These are phyloP conservation scores for Melastoma malabathricum DNA, from an alignment of 345 rosid species.

Conservation along the genomic window DNA sequence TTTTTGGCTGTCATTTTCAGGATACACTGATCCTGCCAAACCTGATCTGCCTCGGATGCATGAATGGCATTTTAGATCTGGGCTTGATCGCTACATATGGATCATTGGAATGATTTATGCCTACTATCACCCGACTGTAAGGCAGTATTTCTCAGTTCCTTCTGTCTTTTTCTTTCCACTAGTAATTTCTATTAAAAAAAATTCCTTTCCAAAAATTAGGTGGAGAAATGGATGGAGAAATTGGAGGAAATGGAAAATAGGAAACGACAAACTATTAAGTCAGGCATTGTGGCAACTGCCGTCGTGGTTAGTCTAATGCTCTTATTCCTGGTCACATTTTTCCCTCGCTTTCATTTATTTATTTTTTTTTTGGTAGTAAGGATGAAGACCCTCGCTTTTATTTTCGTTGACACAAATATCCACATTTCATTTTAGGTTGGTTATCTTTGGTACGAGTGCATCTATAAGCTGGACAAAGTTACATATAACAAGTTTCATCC, in stretches of 20 bases:
- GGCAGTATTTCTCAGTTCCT: background rate
- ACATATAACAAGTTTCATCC: conserved; percentile 93
- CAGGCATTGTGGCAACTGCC: conserved; percentile 36
- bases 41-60: conserved; percentile 71
- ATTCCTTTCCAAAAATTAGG: conserved; percentile 30
- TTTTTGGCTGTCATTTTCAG: conserved; percentile 19
- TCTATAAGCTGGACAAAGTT: conserved; percentile 85
- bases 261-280: conserved; percentile 55
- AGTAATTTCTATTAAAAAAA: background rate
- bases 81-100: conserved; percentile 97
- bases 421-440: conserved; percentile 48
- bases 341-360: background rate
- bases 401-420: conserved; percentile 2
- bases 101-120: conserved; percentile 92
- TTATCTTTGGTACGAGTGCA: conserved; percentile 78
- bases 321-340: conserved; percentile 1
- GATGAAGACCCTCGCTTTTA: background rate
- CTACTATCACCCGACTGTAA: conserved; percentile 88
- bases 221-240: conserved; percentile 96
- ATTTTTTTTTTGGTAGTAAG: conserved; percentile 4
- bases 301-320: conserved; percentile 38
- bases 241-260: conserved; percentile 78
- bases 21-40: conserved; percentile 84
- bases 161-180: background rate
- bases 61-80: conserved; percentile 98